Conservation (phyloP, 257 asterid species). For the Cruciata laevipes region DNA sequence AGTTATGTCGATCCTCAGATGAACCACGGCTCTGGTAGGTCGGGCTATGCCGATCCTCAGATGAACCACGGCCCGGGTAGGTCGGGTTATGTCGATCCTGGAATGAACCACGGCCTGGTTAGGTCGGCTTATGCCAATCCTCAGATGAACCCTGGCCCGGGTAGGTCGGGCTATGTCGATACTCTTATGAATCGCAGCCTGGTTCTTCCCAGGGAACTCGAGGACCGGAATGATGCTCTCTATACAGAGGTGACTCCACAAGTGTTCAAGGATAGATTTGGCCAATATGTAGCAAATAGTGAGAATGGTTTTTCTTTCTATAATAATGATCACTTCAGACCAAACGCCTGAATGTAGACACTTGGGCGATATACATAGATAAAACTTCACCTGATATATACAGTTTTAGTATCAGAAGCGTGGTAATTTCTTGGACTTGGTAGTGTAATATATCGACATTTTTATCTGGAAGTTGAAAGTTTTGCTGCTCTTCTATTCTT, state of each 20-base stretch:
- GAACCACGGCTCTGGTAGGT: not conserved
- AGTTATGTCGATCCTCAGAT: slow-evolving; percentile 10
- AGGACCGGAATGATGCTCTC: slow-evolving; percentile 24
- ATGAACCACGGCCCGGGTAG: slow-evolving; percentile 10
- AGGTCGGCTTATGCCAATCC: slow-evolving; percentile 15
- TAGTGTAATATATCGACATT: not conserved
- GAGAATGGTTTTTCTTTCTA: slow-evolving; percentile 32
- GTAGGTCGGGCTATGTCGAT: slow-evolving; percentile 6
- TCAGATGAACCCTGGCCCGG: not conserved
- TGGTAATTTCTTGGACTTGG: no score
- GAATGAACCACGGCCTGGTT: not conserved
- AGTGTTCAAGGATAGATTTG: slow-evolving; percentile 21
- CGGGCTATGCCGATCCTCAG: slow-evolving; percentile 18
- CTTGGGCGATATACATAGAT: not conserved
- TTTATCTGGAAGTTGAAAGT: not conserved
- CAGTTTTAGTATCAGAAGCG: no score
- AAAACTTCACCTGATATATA: not conserved
- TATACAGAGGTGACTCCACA: slow-evolving; percentile 29
- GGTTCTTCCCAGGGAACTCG: slow-evolving; percentile 21
- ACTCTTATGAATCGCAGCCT: slow-evolving; percentile 24
- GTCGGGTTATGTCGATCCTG: slow-evolving; percentile 22
- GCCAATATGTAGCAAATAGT: slow-evolving; percentile 29
- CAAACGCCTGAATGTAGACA: slow-evolving; percentile 37
- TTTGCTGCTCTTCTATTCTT: not conserved
- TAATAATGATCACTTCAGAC: slow-evolving; percentile 36